These are phyloP conservation scores for Vaccinium macrocarpon DNA, from an alignment of 148 eudicot genomes.

Conservation along the genomic window DNA sequence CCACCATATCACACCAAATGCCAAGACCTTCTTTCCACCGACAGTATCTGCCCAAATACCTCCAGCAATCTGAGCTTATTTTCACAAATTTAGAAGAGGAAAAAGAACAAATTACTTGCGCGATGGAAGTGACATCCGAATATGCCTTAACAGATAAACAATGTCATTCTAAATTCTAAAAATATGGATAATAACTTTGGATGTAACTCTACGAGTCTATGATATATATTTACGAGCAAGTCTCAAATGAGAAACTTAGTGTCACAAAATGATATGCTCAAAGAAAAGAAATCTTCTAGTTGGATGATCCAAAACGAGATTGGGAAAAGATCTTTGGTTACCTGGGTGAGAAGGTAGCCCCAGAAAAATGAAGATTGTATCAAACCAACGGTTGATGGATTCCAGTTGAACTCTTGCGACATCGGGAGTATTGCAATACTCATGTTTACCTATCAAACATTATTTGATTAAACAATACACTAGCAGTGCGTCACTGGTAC, in stretches of 20 bases:
- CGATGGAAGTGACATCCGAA: neutral
- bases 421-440: slow-evolving; percentile 98
- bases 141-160: neutral
- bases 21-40: slow-evolving; percentile 85
- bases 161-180: neutral
- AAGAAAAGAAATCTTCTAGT: neutral
- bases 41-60: slow-evolving; percentile 97
- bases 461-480: slow-evolving; percentile 14
- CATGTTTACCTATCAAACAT: slow-evolving; percentile 80
- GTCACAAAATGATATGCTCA: neutral
- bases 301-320: neutral
- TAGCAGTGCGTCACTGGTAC: neutral
- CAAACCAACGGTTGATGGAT: slow-evolving; percentile 81
- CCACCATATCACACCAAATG: slow-evolving; percentile 96
- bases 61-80: slow-evolving; percentile 71
- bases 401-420: slow-evolving; percentile 84
- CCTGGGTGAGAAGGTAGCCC: slow-evolving; percentile 99
- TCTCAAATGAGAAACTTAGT: neutral
- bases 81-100: slow-evolving; percentile 9
- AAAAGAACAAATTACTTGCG: neutral
- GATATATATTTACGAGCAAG: neutral
- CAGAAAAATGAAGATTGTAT: slow-evolving; percentile 96
- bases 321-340: slow-evolving; percentile 16
- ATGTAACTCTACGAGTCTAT: slow-evolving; percentile 15
- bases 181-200: slow-evolving; percentile 35